phyloP scores from a whole-genome alignment of 2,329 filamentous ascomycete species.

The Aspergillus hiratsukae region DNA sequence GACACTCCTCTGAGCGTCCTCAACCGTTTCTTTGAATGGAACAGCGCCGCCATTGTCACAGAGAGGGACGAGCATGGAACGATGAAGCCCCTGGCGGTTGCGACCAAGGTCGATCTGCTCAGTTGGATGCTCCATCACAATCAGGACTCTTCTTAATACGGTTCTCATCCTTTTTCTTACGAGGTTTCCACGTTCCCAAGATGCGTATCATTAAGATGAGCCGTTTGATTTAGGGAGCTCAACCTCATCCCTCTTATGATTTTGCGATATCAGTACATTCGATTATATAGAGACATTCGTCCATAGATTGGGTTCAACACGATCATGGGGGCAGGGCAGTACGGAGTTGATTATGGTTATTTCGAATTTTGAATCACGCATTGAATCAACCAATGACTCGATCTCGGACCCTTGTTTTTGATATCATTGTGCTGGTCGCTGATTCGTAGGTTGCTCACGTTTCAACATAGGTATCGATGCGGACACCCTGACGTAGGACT shows the following conservation, averaged over 20 bases:
- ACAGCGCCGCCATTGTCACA: constrained; percentile 90
- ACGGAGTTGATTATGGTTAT: neutral
- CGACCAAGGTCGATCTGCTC: constrained; percentile 93
- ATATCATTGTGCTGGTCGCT: neutral
- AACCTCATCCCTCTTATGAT: neutral
- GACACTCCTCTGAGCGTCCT: constrained; percentile 80
- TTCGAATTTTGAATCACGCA: neutral
- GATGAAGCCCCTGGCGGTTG: constrained; percentile 78
- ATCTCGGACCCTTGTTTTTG: neutral
- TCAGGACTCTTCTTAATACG: constrained; percentile 19
- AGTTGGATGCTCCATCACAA: constrained; percentile 79
- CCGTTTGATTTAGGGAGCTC: neutral
- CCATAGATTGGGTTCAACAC: constrained; percentile 17
- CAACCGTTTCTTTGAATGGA: constrained; percentile 96
- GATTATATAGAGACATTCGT: constrained; percentile 7
- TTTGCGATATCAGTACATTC: neutral
- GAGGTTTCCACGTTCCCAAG: neutral
- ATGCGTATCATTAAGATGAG: neutral
- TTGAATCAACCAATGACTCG: neutral
- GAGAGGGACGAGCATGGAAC: constrained; percentile 61
- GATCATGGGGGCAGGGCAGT: constrained; percentile 8
- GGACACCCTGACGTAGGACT: neutral
- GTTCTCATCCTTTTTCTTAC: neutral
- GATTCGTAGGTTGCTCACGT: neutral
- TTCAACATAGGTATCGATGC: too few relatives aligned